Evolutionary conservation across 352 stramenopile species (phyloP), one percentile per base, ranked within the genome.

Genomic region (Pythium monospermum): DNA sequence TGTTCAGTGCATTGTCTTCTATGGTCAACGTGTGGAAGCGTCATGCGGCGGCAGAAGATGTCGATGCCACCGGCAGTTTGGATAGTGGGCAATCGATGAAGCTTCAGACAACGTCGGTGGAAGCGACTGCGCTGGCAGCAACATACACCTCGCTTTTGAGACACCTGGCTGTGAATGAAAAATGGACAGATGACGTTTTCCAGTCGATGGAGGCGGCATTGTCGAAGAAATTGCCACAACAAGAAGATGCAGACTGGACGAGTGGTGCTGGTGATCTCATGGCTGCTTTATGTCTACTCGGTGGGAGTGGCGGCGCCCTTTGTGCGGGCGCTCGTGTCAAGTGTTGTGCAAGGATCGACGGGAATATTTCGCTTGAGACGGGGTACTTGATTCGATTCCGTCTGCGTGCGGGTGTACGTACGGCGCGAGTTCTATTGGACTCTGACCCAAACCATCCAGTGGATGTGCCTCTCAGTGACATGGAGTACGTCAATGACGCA

Each of bases 331-430:
- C 66, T 11, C 67, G 78, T n/a, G 74, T 90, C 2, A 80, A 69
- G 11, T 88, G 76, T 43, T 83, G 74, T 41, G 78, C 87, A 25
- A 90, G 73, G 13, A 78, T 89, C 21, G 77, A 91, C 28, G 73
- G 65, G 2, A 91, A 85, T 49, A 76, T 85, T 23, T 74, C 81
- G 12, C 66, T 87, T 21, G 81, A 92, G 45, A 85, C 64, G 1
- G 81, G 81, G 4, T 87, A 76, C 53, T 31, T 90, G 13, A 57
- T 88, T 7, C 65, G 81, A n/a, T n/a, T n/a, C n/a, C n/a, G n/a
- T n/a, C n/a, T n/a, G n/a, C n/a, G n/a, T n/a, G n/a, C n/a, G n/a
- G n/a, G n/a, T n/a, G n/a, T n/a, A n/a, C n/a, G n/a, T n/a, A n/a
- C n/a, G n/a, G n/a, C 76, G 2, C 65, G 73, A 15, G 53, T 92